Conservation (phyloP, 352 stramenopile genomes). For the Phytophthora citricola region DNA sequence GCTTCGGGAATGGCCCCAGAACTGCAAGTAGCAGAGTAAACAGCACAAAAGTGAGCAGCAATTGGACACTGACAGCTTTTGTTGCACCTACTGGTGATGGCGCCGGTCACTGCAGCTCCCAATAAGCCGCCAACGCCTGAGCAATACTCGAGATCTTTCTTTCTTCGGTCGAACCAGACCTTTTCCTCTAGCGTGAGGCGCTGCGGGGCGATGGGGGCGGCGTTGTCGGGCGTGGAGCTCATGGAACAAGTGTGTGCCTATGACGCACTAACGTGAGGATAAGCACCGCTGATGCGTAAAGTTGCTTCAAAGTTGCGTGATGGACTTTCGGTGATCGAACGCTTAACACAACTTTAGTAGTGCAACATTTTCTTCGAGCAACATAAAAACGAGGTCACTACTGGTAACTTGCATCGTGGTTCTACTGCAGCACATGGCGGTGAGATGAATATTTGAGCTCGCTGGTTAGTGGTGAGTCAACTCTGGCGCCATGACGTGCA, state of each 20-base stretch:
- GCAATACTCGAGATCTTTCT: slow-evolving; percentile 73
- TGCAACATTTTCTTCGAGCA: not conserved
- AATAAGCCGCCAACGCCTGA: slow-evolving; percentile 62
- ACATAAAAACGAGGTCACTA: not conserved
- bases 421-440: slow-evolving; percentile 11
- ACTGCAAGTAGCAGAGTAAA: slow-evolving; percentile 34
- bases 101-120: slow-evolving; percentile 54
- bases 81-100: slow-evolving; percentile 71
- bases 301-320: slow-evolving; percentile 5
- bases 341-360: too few species aligned
- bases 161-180: slow-evolving; percentile 79
- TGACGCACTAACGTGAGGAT: slow-evolving; percentile 17
- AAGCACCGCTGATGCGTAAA: not conserved
- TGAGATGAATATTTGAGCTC: slow-evolving; percentile 17
- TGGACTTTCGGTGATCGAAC: not conserved
- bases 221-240: slow-evolving; percentile 19
- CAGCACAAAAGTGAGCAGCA: not conserved
- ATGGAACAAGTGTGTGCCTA: slow-evolving; percentile 22
- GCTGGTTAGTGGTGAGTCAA: slow-evolving; percentile 10
- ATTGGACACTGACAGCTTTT: not conserved
- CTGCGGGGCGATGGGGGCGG: slow-evolving; percentile 20
- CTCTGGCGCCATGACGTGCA: slow-evolving; percentile 13
- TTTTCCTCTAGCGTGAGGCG: slow-evolving; percentile 85
- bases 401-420: slow-evolving; percentile 1
- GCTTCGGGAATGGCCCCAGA: slow-evolving; percentile 70